phyloP scores from a whole-genome alignment of 352 stramenopile genomes.

The Phytopythium litorale region DNA sequence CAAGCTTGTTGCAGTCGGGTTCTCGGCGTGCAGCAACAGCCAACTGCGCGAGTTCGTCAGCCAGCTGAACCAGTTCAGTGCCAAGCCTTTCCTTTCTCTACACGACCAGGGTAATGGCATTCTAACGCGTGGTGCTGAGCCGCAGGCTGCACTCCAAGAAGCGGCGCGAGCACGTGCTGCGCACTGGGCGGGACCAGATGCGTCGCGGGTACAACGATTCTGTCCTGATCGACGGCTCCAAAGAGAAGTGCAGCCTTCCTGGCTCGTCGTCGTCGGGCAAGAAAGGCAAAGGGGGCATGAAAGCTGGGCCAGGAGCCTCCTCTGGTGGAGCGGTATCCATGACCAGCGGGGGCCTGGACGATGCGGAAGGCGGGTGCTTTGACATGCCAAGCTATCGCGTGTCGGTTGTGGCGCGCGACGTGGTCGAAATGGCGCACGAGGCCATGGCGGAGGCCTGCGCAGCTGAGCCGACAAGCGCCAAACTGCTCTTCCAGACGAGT shows the following conservation, averaged over 20 bases:
- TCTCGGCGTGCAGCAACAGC: conserved; percentile 43
- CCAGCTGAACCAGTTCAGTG: conserved; percentile 57
- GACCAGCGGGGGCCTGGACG: conserved; percentile 13
- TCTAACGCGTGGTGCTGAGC: neutral
- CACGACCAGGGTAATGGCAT: too few relatives aligned
- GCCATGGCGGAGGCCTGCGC: conserved; percentile 62
- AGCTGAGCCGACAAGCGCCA: conserved; percentile 32
- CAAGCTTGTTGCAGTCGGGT: conserved; percentile 39
- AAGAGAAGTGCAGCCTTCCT: conserved; percentile 54
- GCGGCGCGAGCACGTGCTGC: conserved; percentile 55
- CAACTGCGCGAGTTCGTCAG: conserved; percentile 54
- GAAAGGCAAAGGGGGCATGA: conserved; percentile 24
- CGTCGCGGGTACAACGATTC: conserved; percentile 57
- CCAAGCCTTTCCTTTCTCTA: neutral
- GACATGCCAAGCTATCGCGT: conserved; percentile 63
- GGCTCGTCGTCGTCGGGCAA: conserved; percentile 29
- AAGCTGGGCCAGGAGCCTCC: neutral
- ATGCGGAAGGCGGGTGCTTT: conserved; percentile 53
- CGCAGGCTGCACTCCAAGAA: conserved; percentile 68
- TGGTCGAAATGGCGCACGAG: conserved; percentile 62
- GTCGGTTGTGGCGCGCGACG: conserved; percentile 44
- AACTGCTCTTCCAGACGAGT: conserved; percentile 75
- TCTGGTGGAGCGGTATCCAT: neutral
- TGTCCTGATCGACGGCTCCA: conserved; percentile 42
- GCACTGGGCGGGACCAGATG: conserved; percentile 47